A percentile compares a stretch with the other conserved stretches of the same genome.
Conservation (phyloP, 83 land plant genomes). For the Diphasiastrum complanatum region DNA sequence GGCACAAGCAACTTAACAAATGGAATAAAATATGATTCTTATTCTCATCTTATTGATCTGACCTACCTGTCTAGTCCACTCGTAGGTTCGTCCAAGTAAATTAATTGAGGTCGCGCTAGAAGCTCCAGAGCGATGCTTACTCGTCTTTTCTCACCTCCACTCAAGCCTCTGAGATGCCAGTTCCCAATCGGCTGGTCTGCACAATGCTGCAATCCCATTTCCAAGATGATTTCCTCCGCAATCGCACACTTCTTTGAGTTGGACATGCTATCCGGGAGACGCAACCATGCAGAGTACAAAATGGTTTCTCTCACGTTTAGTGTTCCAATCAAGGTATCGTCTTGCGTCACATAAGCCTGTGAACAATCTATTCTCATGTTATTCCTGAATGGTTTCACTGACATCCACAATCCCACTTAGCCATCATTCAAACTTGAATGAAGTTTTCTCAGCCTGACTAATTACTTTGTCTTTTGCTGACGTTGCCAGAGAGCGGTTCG, state of each 20-base stretch:
- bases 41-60: too few species aligned
- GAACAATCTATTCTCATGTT: background rate
- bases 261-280: slow-evolving; percentile 25
- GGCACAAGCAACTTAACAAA: too few species aligned
- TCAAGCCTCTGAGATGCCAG: slow-evolving; percentile 37
- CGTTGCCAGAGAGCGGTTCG: too few species aligned
- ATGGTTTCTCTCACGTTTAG: slow-evolving; percentile 35
- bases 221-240: slow-evolving; percentile 35
- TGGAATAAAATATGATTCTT: too few species aligned
- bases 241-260: slow-evolving; percentile 30
- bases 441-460: too few species aligned
- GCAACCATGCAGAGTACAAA: slow-evolving; percentile 30
- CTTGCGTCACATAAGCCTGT: slow-evolving; percentile 46
- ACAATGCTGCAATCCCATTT: slow-evolving; percentile 36
- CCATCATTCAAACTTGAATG: too few species aligned
- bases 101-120: slow-evolving; percentile 31
- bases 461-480: too few species aligned
- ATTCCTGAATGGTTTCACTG: background rate
- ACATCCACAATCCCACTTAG: too few species aligned
- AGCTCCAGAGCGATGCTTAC: slow-evolving; percentile 38
- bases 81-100: slow-evolving; percentile 40
- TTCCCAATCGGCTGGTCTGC: slow-evolving; percentile 34
- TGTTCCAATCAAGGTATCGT: slow-evolving; percentile 38
- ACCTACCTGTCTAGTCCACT: slow-evolving; percentile 43
- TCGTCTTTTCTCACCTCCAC: slow-evolving; percentile 41